Percentiles rank a stretch among this genome's conserved stretches.
These are phyloP conservation scores for Colletotrichum tropicicola DNA, from an alignment of 2,329 filamentous ascomycete species.

Conservation along the genomic window DNA sequence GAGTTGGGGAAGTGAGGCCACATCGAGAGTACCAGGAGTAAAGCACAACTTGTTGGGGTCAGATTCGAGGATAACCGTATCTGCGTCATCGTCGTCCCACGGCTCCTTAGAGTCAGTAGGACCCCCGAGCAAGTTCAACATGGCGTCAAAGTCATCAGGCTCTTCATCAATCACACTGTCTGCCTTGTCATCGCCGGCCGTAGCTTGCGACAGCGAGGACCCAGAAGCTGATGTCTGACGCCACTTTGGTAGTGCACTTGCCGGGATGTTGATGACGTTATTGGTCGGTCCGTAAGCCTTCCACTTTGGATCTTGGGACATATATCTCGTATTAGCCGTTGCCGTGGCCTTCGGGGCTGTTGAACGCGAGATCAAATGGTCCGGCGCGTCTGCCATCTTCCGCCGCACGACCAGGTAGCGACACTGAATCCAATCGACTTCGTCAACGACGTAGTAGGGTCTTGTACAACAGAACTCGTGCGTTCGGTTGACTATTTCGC, in stretches of 20 bases:
- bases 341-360: background rate
- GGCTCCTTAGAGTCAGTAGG: background rate
- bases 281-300: constrained; percentile 12
- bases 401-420: constrained; percentile 76
- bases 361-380: no score
- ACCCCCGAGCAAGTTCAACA: constrained; percentile 30
- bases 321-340: constrained; percentile 19
- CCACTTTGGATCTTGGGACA: constrained; percentile 37
- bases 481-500: constrained; percentile 85
- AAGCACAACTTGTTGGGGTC: constrained; percentile 56
- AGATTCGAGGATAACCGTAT: background rate
- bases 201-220: background rate
- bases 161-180: constrained; percentile 14
- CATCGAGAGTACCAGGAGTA: constrained; percentile 71
- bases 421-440: constrained; percentile 89
- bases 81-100: background rate
- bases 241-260: constrained; percentile 35
- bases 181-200: background rate
- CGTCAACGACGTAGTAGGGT: constrained; percentile 76
- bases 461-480: constrained; percentile 60
- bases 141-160: constrained; percentile 32
- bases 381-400: background rate
- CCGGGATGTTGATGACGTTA: constrained; percentile 35
- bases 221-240: background rate
- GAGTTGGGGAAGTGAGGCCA: constrained; percentile 70